Evolutionary conservation across 2,329 filamentous ascomycete species (phyloP).

Genomic region (Arthrocladium fulminans): DNA sequence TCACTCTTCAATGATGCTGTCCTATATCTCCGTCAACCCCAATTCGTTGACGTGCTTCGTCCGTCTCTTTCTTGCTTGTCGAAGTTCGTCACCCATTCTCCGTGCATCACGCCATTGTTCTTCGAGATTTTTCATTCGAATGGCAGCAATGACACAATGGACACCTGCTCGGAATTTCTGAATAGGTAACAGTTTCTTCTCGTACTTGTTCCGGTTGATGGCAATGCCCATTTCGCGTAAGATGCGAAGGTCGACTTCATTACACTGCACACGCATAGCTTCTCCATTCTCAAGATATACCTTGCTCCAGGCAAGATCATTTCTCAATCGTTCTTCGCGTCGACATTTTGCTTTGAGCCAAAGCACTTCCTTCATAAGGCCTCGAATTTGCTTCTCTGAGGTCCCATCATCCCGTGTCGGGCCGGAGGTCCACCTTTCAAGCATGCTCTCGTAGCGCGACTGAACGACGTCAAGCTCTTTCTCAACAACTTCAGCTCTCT

Average conservation of each 20-base stretch:
- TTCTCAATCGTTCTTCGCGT: slow-evolving; percentile 70
- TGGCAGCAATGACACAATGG: slow-evolving; percentile 35
- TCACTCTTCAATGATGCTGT: background rate
- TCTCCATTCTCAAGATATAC: slow-evolving; percentile 76
- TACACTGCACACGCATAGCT: slow-evolving; percentile 58
- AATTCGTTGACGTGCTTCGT: background rate
- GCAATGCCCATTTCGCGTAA: slow-evolving; percentile 72
- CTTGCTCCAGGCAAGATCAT: slow-evolving; percentile 79
- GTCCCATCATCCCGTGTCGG: slow-evolving; percentile 36
- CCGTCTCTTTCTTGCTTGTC: slow-evolving; percentile 29
- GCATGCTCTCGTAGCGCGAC: slow-evolving; percentile 56
- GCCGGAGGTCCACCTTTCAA: slow-evolving; percentile 36
- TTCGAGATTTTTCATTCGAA: slow-evolving; percentile 39
- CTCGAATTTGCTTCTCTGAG: slow-evolving; percentile 60
- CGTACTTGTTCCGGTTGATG: slow-evolving; percentile 28
- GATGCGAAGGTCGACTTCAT: slow-evolving; percentile 80
- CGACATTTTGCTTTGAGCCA: slow-evolving; percentile 76
- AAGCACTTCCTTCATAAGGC: slow-evolving; percentile 79
- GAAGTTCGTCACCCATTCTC: slow-evolving; percentile 36
- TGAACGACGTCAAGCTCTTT: slow-evolving; percentile 40
- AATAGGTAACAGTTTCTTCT: slow-evolving; percentile 25
- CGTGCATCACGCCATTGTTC: slow-evolving; percentile 37
- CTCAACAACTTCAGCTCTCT: slow-evolving; percentile 32
- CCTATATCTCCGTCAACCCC: background rate
- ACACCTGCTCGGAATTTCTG: slow-evolving; percentile 36